Evolutionary conservation across 2,329 filamentous ascomycete genomes (phyloP).

Genomic region (Monilinia laxa): DNA sequence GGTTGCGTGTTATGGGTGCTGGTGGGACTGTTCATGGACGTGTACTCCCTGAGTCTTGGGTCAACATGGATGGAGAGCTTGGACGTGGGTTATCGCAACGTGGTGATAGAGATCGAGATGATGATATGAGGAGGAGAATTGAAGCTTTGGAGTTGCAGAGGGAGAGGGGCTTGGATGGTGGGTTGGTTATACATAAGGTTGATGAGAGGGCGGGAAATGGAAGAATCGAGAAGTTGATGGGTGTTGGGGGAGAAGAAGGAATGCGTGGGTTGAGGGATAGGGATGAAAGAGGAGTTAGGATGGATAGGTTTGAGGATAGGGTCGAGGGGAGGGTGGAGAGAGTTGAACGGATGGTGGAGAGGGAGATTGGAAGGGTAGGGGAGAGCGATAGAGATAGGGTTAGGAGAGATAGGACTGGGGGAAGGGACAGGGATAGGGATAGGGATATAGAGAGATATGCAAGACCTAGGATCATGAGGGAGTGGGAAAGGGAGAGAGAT

Average conservation of each 20-base stretch:
- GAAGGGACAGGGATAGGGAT: not conserved
- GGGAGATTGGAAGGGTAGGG: not conserved
- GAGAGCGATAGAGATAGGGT: not conserved
- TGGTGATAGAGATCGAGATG: not conserved
- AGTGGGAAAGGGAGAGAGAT: slow-evolving; percentile 6
- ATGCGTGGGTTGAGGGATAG: not conserved
- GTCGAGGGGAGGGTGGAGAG: not conserved
- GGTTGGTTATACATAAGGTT: not conserved
- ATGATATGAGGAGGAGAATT: not conserved
- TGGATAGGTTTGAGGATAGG: slow-evolving; percentile 8
- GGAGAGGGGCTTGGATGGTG: not conserved
- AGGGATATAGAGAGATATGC: slow-evolving; percentile 1
- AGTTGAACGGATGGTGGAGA: not conserved
- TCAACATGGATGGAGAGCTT: not conserved
- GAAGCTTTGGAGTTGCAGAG: not conserved
- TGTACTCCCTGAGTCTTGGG: not conserved
- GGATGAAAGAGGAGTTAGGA: not conserved
- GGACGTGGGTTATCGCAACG: not conserved
- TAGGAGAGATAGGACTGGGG: not conserved
- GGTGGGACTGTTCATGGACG: no score
- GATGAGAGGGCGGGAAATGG: not conserved
- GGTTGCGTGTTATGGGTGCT: not conserved
- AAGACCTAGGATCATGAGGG: not conserved
- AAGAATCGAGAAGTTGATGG: not conserved
- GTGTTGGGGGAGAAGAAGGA: not conserved